Base-by-base conservation (phyloP, 768 basidiomycete genomes). In the Boletus bicolor region DNA sequence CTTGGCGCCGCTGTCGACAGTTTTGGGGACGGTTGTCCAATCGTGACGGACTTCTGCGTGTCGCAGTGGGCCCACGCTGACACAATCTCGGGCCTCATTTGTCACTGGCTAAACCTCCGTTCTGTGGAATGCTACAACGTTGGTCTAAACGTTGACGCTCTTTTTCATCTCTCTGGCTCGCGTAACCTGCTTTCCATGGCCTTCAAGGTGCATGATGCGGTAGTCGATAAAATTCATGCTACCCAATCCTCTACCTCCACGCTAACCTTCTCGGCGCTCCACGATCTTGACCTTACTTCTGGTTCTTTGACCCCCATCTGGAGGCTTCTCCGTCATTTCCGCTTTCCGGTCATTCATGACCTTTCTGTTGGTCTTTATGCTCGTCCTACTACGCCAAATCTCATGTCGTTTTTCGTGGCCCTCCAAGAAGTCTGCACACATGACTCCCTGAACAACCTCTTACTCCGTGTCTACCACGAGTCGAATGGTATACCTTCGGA, bases 21-120 rank as follows among this genome's bases (percentile, higher is more conserved):
- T 24, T 56, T 63, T 38, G 49, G 48, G 15, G 44, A 38, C 1
- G 14, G 26, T 26, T 59, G 48, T 49, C 49, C 59, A 17, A 35
- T 37, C 6, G 32, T 62, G 39, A 24, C 24, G 2, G 4, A 41
- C 28, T 44, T 62, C 9, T 1, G 10, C 7, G 44, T 43, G 6
- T 15, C 42, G 5, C 3, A 24, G 1, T 34, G 11, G 34, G 32
- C 24, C 5, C 14, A 43, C 15, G 19, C 9, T 19, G 38, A 53
- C 21, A 21, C 42, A 11, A 36, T 54, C 36, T 49, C 60, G 2
- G 12, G 15, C 12, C 45, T 61, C n/a, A 14, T 62, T n/a, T 44
- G 55, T 21, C 14, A 14, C 21, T 62, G 61, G 61, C 7, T 26
- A 49, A 54, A 51, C 28, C 42, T 62, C n/a, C 3, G 34, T 36